phyloP scores from a whole-genome alignment of 179 eudicot species.

The Nepenthes alata region DNA sequence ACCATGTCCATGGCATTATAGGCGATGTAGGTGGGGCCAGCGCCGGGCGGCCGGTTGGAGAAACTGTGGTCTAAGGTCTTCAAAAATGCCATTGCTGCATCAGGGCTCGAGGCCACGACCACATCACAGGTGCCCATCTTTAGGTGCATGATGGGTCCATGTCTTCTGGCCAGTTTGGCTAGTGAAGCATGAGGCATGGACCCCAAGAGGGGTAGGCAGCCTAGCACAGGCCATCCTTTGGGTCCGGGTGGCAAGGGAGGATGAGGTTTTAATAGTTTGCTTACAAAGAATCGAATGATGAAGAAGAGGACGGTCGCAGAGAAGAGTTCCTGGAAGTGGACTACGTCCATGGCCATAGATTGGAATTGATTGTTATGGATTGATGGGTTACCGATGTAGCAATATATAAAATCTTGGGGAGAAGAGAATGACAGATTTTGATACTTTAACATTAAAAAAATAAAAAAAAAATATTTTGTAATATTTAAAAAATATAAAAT shows the following conservation, averaged over 20 bases:
- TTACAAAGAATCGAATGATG: neutral
- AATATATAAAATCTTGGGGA: no score
- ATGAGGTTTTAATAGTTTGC: neutral
- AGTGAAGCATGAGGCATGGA: conserved; percentile 23
- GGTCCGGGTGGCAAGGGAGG: conserved; percentile 29
- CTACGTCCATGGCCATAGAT: no score
- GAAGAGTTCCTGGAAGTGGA: no score
- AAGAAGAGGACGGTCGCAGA: no score
- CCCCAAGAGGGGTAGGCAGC: conserved; percentile 32
- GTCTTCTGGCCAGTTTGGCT: conserved; percentile 15
- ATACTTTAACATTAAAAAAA: no score
- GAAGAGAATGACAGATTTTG: no score
- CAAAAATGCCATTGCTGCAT: conserved; percentile 27
- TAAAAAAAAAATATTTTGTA: no score
- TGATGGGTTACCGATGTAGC: no score
- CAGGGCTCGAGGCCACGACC: conserved; percentile 28
- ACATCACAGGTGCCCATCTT: conserved; percentile 18
- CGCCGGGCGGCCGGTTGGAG: conserved; percentile 23
- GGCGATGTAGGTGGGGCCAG: conserved; percentile 26
- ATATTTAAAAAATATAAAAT: no score
- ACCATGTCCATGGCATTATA: conserved; percentile 20
- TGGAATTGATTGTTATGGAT: no score
- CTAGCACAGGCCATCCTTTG: conserved; percentile 22
- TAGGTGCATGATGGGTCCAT: conserved; percentile 37
- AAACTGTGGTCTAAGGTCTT: conserved; percentile 26